Evolutionary conservation across 345 rosid genomes (phyloP).

Genomic region (Pugionium cornutum): DNA sequence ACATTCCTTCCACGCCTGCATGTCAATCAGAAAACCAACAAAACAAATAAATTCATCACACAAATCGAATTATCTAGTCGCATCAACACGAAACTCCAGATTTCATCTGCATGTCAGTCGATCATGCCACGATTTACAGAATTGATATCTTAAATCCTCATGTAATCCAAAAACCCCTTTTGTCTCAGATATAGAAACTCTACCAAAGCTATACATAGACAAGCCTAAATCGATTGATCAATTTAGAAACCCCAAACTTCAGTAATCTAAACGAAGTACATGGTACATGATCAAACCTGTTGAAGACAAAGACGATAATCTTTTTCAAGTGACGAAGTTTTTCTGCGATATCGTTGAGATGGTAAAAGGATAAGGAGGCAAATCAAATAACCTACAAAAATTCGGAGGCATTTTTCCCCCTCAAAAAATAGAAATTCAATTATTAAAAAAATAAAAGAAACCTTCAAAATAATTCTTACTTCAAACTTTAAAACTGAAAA

Average conservation of each 20-base stretch:
- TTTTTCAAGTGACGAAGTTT: conserved; percentile 6
- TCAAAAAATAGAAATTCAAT: no score
- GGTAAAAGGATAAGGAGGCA: no score
- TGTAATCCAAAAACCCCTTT: conserved; percentile 11
- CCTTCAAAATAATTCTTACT: no score
- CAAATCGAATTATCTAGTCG: no score
- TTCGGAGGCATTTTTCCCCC: no score
- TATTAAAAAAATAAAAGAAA: no score
- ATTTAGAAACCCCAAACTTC: conserved; percentile 12
- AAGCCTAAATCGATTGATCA: conserved; percentile 24
- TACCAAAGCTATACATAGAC: neutral
- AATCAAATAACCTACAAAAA: no score
- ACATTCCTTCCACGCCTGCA: conserved; percentile 47
- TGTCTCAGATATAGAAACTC: conserved; percentile 6
- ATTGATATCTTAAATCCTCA: neutral
- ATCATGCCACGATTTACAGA: conserved; percentile 4
- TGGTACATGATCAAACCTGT: neutral
- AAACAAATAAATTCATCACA: no score
- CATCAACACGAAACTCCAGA: neutral
- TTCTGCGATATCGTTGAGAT: conserved; percentile 1
- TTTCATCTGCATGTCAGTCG: conserved; percentile 1
- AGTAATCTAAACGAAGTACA: conserved; percentile 22
- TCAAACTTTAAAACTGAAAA: no score
- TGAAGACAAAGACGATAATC: no score
- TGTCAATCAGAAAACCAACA: no score